Evolutionary conservation across 2,329 filamentous ascomycete genomes (phyloP), one percentile per base, ranked within the genome.

Genomic region (Ceratocystis ficicola): DNA sequence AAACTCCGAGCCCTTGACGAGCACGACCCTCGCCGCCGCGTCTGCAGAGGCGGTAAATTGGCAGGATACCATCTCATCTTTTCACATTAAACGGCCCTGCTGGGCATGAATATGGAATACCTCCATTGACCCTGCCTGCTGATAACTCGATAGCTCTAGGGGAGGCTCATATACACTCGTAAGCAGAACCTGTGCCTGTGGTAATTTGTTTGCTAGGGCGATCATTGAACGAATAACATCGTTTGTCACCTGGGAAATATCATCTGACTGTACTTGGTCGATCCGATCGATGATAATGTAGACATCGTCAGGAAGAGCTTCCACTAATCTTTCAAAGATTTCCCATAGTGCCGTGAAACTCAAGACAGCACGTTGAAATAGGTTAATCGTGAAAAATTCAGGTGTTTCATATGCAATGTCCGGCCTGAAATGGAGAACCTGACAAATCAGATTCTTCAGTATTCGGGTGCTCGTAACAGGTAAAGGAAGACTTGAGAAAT

Each of bases 91-190:
- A 12, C 65, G 52, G 15, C 59, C 48, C 20, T 36, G 46, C 15
- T 22, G 25, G 41, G 44, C 65, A 62, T 65, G 44, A 36, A 67
- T 25, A 55, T 62, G 64, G 8, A 57, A 12, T n/a, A 67, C 15
- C 10, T 62, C 62, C 10, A 67, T 30, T 15, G 62, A 32, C 17
- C 48, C 30, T n/a, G 17, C 36, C 30, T 62, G 66, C 6, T 64
- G 41, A 12, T 64, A 65, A 5, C 5, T 25, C 6, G 61, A 52
- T 1, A 68, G 30, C 15, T 65, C 62, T 5, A 59, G 65, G 5
- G 67, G 67, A 44, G 67, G 67, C n/a, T 68, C 65, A 57, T 59
- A 68, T 22, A 67, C 62, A 36, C 67, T 68, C 1, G 67, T 68
- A n/a, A 67, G 41, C 17, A 68, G 64, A 5, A 44, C 62, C 22